Evolutionary conservation across 805 yeast species (phyloP), one percentile per base, ranked within the genome.

Genomic region (Priceomyces haplophilus): DNA sequence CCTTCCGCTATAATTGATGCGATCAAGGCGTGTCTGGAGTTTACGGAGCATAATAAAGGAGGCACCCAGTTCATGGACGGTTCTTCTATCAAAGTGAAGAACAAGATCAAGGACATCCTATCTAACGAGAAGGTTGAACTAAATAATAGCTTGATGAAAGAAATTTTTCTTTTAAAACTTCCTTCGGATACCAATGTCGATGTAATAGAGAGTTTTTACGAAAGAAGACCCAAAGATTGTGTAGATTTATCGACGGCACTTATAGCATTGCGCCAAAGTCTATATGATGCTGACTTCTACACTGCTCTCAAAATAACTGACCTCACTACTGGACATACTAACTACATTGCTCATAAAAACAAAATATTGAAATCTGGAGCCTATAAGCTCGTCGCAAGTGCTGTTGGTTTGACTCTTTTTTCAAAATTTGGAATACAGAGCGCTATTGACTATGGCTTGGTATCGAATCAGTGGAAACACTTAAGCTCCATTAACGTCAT

Each of bases 231-330:
- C 1, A 31, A 34, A 1, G 48, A 45, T 3, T 41, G 42, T 29
- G 66, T 80, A 7, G 65, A 64, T 7, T 59, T 62, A 38, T 56
- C 61, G 0, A 54, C 63, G 0, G 80, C 83, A 3, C 67, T 82
- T 65, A 73, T 84, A n/a, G 85, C 89, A 3, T 76, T 85, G 46
- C 59, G 90, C 15, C 59, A 72, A 33, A 68, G 80, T n/a, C 57
- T 84, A 2, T 81, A 71, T 61, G 69, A 77, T 47, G 84, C 79
- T 1, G 79, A 83, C 38, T 68, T 82, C 45, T 67, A 71, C 20
- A 66, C 68, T 33, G 87, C 89, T 0, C 59, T 83, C 31, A 68
- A 69, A 37, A 59, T 83, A 34, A 68, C 86, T 17, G 86, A 83
- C 47, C 54, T 72, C 37, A 80, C 93, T 0, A 74, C 80, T 1